Evolutionary conservation across 345 rosid species (phyloP).

Genomic region (Carallia brachiata): DNA sequence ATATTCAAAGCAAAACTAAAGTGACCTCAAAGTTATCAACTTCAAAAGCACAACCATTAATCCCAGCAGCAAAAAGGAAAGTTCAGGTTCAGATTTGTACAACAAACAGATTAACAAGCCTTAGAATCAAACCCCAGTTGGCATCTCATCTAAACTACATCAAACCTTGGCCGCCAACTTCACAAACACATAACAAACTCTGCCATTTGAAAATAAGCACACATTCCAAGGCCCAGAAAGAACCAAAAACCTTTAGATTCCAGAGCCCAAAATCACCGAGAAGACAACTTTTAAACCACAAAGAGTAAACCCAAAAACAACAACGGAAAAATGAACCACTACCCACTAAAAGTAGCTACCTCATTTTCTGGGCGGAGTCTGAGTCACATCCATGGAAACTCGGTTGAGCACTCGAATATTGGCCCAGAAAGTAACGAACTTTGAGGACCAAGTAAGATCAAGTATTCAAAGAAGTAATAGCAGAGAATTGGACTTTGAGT

Average conservation of each 20-base stretch:
- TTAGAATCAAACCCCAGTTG: not conserved
- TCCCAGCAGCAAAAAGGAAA: too few species aligned
- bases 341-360: slow-evolving; percentile 20
- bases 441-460: not conserved
- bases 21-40: too few species aligned
- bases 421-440: not conserved
- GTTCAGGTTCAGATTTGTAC: too few species aligned
- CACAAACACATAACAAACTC: slow-evolving; percentile 1
- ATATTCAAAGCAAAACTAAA: too few species aligned
- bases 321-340: slow-evolving; percentile 6
- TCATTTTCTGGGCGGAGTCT: slow-evolving; percentile 4
- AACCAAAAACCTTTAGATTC: not conserved
- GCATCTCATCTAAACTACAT: slow-evolving; percentile 1
- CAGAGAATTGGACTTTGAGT: not conserved
- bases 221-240: slow-evolving; percentile 12
- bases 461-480: not conserved
- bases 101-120: not conserved
- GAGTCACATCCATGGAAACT: slow-evolving; percentile 9
- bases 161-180: not conserved
- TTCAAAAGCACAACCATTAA: too few species aligned
- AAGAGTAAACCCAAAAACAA: not conserved
- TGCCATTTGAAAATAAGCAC: slow-evolving; percentile 7
- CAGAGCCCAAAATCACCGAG: not conserved
- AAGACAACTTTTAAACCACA: not conserved
- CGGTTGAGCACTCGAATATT: not conserved